A percentile compares a stretch with the other conserved stretches of the same genome.
Evolutionary conservation across 345 rosid genomes (phyloP).

Genomic region (Populus deltoides): DNA sequence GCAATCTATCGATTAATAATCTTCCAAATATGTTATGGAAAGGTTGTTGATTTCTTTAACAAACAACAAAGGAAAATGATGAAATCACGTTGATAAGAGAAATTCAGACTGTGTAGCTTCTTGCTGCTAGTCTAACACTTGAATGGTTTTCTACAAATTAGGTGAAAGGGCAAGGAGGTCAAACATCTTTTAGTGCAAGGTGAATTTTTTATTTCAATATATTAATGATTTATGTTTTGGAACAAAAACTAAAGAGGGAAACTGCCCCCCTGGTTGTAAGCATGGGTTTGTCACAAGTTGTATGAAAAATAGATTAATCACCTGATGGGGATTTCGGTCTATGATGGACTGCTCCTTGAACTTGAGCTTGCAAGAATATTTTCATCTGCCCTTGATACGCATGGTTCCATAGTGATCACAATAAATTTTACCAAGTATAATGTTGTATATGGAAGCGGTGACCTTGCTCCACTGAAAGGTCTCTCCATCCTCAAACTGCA

Average conservation of each 20-base stretch:
- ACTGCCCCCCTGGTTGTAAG: background rate
- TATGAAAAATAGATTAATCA: constrained; percentile 18
- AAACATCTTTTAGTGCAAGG: background rate
- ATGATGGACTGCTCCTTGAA: constrained; percentile 99
- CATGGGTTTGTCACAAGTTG: background rate
- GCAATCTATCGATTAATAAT: background rate
- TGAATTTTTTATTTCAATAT: background rate
- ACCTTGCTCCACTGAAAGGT: constrained; percentile 97
- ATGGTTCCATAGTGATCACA: constrained; percentile 96
- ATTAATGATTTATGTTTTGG: background rate
- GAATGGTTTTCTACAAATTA: background rate
- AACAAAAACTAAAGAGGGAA: background rate
- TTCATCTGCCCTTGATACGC: constrained; percentile 87
- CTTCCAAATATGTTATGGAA: background rate
- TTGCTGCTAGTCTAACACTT: background rate
- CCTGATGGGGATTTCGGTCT: constrained; percentile 99
- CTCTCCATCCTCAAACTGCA: constrained; percentile 90
- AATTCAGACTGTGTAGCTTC: too few relatives aligned
- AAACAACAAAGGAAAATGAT: background rate
- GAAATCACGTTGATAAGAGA: background rate
- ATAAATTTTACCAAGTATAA: constrained; percentile 90
- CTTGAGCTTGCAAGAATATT: constrained; percentile 86
- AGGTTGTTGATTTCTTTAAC: background rate
- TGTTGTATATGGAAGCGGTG: constrained; percentile 96
- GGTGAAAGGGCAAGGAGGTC: background rate